phyloP scores from a whole-genome alignment of 352 stramenopile genomes.

The Phytopythium kandeliae region DNA sequence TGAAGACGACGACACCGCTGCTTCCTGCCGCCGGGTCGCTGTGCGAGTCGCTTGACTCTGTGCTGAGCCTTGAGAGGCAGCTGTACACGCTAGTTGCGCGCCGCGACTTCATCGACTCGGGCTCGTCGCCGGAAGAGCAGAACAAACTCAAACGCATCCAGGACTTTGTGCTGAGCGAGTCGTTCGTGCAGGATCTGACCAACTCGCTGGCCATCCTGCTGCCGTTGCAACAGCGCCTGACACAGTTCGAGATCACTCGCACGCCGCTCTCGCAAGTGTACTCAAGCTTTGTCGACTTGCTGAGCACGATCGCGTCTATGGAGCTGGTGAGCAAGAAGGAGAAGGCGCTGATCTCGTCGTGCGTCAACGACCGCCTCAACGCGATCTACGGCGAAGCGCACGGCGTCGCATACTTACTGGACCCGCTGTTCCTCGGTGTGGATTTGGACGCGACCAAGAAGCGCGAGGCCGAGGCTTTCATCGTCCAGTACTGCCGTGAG shows the following conservation, averaged over 20 bases:
- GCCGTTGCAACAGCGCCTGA: constrained; percentile 51
- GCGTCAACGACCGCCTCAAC: constrained; percentile 54
- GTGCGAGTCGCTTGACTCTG: constrained; percentile 34
- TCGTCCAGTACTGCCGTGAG: constrained; percentile 35
- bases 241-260: constrained; percentile 33
- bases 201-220: constrained; percentile 52
- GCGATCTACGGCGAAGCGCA: constrained; percentile 57
- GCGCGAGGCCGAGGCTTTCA: constrained; percentile 39
- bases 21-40: constrained; percentile 22
- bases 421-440: constrained; percentile 45
- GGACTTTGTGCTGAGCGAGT: constrained; percentile 62
- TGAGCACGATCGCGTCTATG: constrained; percentile 43
- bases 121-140: constrained; percentile 24
- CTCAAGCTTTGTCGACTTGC: constrained; percentile 37
- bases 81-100: constrained; percentile 48
- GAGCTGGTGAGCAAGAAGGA: constrained; percentile 69
- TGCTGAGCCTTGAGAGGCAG: constrained; percentile 46
- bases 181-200: constrained; percentile 46
- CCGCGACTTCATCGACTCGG: constrained; percentile 51
- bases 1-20: not conserved
- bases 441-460: constrained; percentile 42
- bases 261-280: constrained; percentile 51
- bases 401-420: constrained; percentile 53
- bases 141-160: constrained; percentile 44
- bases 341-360: constrained; percentile 62